Percentiles rank a stretch among this genome's conserved stretches.
These are phyloP conservation scores for Blastobotrys robertii DNA, from an alignment of 805 yeast genomes.

Conservation along the genomic window DNA sequence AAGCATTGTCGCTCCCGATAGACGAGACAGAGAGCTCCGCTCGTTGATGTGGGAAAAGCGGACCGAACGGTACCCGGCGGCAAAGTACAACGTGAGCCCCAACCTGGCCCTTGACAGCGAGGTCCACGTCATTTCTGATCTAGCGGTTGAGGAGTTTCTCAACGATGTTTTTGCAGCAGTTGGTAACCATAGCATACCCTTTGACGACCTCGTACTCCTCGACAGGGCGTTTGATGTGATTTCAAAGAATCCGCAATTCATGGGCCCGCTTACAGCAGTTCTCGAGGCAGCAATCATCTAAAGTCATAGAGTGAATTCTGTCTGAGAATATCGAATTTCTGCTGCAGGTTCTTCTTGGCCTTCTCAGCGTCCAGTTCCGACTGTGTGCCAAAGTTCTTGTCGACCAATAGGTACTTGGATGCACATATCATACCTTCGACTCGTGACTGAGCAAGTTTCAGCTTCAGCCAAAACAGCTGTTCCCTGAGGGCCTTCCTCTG, in stretches of 20 bases:
- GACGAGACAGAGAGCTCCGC: neutral
- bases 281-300: constrained; percentile 4
- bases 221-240: neutral
- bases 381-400: too few species aligned
- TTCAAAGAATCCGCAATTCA: neutral
- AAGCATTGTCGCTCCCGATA: too few species aligned
- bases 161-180: neutral
- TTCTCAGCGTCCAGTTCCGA: too few species aligned
- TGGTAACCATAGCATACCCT: neutral
- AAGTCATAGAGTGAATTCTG: neutral
- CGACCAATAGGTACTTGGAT: neutral
- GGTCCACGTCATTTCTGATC: constrained; percentile 8
- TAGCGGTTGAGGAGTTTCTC: constrained; percentile 5
- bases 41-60: constrained; percentile 9
- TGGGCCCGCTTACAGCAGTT: neutral
- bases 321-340: too few species aligned
- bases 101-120: constrained; percentile 9
- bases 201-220: neutral
- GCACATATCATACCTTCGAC: constrained; percentile 1
- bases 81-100: constrained; percentile 3
- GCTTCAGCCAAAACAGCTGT: constrained; percentile 3
- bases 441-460: constrained; percentile 3
- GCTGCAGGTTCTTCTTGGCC: too few species aligned
- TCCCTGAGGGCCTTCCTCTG: constrained; percentile 1
- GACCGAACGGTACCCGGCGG: constrained; percentile 5